Base-by-base conservation (phyloP, 768 basidiomycete genomes). In the Phylloporus rhodoxanthus region DNA sequence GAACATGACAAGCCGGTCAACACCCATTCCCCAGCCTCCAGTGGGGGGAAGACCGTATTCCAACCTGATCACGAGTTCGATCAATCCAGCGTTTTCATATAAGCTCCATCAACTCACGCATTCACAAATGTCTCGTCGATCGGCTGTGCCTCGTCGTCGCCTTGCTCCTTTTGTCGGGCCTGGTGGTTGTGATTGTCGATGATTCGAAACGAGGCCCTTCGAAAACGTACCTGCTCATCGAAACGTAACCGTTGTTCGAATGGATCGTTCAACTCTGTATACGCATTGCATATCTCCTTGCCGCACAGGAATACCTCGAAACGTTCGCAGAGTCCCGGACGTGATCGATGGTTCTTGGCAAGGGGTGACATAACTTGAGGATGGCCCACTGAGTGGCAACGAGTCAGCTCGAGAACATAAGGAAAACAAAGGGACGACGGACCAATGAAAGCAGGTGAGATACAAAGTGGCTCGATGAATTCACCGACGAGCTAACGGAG, bases 321-420 rank as follows among this genome's bases (percentile, higher is more conserved):
- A 15, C 96, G 92, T 69, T 99, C 96, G 70, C 96, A 98, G 21
- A 99, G 78, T 33, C 96, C 96, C 0, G 93, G 91, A 36, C 91
- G 83, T n/a, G 89, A 90, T 55, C 96, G 90, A 69, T 98, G 94
- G 81, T 88, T 91, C 75, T 99, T 99, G 68, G 96, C 96, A 30
- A 99, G 84, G 3, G 96, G 96, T 0, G 95, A 97, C 96, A 99
- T 99, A 57, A 98, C 91, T 74, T 98, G 94, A 14, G 96, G 96
- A 71, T 98, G 96, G 26, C 96, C 96, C 54, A 95, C 93, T 87
- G 57, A 8, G 49, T 9, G 26, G 15, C 20, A 45, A 38, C 14
- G 1, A 15, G 23, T 63, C 29, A 57, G 48, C 26, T 15, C 15
- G 20, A 25, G 2, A 2, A 52, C 5, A 10, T n/a, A 9, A 2